Evolutionary conservation across 2,329 filamentous ascomycete species (phyloP), one percentile per base, ranked within the genome.

Genomic region (Byssochlamys sp.): DNA sequence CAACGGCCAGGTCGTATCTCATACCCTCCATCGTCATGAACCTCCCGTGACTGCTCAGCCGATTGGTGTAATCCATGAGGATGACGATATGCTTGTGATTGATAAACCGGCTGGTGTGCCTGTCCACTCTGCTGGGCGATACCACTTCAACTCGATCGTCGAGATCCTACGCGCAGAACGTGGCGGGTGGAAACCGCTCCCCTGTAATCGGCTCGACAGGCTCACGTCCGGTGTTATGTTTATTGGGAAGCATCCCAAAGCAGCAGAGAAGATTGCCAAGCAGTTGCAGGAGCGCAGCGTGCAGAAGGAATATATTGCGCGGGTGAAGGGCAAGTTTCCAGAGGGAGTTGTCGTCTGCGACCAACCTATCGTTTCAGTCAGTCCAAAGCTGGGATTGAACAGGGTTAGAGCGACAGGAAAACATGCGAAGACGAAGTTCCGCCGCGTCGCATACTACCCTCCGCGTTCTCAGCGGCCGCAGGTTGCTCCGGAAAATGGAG

Each of bases 181-280:
- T 39, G 79, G 80, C 56, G 72, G 75, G 11, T 87, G 79, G 72
- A 80, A 84, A 58, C 84, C 85, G 0, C 72, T 85, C 57, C 85
- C 94, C 0, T 97, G 92, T 76, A 96, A 99, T 68, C 81, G 94
- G n/a, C 83, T 99, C 28, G 94, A 99, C 71, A 81, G 94, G 55
- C 77, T 99, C 66, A 99, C 94, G 0, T 96, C 90, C 65, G 94
- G 94, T 53, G 89, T 99, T 70, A 97, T 99, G 92, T 99, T 99
- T 72, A 86, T 99, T 65, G 94, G 88, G 28, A 99, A 99, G 75
- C 85, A 89, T 61, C 80, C 86, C 39, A 83, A 85, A 66, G 89
- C 89, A 0, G 92, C 94, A 0, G 90, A 92, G 62, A 79, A 80
- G 31, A 81, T 99, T 63, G 85, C 86, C 56, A 76, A 80, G 49